phyloP scores from a whole-genome alignment of 768 basidiomycete species.

The Mycena rosella region DNA sequence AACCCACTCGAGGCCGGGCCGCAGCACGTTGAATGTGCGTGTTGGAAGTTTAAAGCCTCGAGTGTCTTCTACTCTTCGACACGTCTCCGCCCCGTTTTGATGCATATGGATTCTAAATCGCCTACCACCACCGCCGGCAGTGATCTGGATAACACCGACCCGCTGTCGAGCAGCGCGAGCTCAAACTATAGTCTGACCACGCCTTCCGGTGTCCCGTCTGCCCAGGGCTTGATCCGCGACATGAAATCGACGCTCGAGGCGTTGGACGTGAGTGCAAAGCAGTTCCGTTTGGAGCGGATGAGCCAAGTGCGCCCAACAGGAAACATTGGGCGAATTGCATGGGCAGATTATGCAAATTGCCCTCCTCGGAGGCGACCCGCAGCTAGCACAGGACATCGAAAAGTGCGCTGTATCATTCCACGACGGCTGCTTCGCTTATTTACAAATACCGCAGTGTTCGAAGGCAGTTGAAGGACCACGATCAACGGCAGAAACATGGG shows the following conservation, averaged over 20 bases:
- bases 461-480: conserved; percentile 57
- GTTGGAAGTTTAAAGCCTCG: conserved; percentile 16
- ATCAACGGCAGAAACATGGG: conserved; percentile 57
- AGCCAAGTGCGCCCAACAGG: conserved; percentile 43
- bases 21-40: conserved; percentile 35
- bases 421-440: neutral
- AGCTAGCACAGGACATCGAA: conserved; percentile 54
- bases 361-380: conserved; percentile 53
- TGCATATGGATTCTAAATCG: conserved; percentile 21
- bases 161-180: conserved; percentile 29
- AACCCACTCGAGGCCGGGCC: no score
- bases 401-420: conserved; percentile 50
- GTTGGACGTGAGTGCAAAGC: conserved; percentile 46
- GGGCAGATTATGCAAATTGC: conserved; percentile 60
- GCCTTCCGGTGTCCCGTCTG: conserved; percentile 32
- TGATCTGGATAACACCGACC: conserved; percentile 27
- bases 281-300: neutral
- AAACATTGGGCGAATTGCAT: conserved; percentile 58
- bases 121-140: conserved; percentile 23
- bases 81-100: neutral
- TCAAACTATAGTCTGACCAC: conserved; percentile 34
- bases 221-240: conserved; percentile 34
- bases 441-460: conserved; percentile 52
- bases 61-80: conserved; percentile 1
- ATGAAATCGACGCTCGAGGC: conserved; percentile 49